Evolutionary conservation across 2,329 filamentous ascomycete species (phyloP), one percentile per base, ranked within the genome.

Genomic region (Lanzia echinophila): DNA sequence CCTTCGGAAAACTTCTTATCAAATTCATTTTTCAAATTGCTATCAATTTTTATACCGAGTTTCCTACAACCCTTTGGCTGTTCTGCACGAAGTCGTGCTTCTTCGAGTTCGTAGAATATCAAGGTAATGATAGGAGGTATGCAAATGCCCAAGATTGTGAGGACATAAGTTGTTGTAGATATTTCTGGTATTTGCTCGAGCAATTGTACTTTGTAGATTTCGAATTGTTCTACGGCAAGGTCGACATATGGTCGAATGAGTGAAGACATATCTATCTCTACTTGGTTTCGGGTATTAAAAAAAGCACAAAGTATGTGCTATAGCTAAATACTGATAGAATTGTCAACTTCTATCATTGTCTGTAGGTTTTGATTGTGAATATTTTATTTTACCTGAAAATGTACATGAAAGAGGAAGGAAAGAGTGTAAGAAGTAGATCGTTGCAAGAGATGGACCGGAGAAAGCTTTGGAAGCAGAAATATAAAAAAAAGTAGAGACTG

Each of bases 1-100:
- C 70, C 72, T 20, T 69, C 59, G 46, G 64, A 71, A 63, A 78
- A 81, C 50, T 73, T 74, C 11, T 72, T 70, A 44, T 79, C 71
- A 59, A 75, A 79, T 64, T 84, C 78, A 63, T 84, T 81, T 28
- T 68, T 62, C 3, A 84, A 68, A 60, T 84, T 81, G 61, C 74
- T 79, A 46, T 69, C 60, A 3, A 62, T 71, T 58, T 68, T 68
- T 38, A 81, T 64, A 15, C 78, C 78, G 12, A 83, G 63, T 62
- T 73, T 78, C 49, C 72, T 70, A 61, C 79, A 82, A 53, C 79
- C 79, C 55, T 67, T 68, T 0, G 73, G 74, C n/a, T 70, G 54
- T 32, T 68, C 63, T 6, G 66, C 63, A 5, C 58, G 56, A n/a
- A 64, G 56, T 47, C 62, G 60, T 8, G 65, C 62, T 42, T 65